phyloP scores from a whole-genome alignment of 2,329 filamentous ascomycete genomes.

The Fusarium goolgardi region DNA sequence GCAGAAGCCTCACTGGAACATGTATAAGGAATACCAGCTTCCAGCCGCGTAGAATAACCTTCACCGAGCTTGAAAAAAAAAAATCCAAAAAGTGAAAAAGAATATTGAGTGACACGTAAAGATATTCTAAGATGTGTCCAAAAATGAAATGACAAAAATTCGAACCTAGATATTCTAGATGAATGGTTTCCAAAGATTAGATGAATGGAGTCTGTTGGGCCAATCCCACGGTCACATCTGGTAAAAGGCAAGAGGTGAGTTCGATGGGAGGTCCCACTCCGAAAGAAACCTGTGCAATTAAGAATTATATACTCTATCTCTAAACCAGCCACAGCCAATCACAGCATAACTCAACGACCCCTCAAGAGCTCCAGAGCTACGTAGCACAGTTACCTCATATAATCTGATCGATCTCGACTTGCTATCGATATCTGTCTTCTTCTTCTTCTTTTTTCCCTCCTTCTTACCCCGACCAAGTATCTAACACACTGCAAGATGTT shows the following conservation, averaged over 20 bases:
- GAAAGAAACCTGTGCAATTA: conserved; percentile 38
- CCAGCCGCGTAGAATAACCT: not conserved
- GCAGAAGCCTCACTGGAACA: conserved; percentile 14
- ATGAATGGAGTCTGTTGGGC: conserved; percentile 64
- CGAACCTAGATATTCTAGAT: conserved; percentile 56
- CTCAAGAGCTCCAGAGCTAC: conserved; percentile 14
- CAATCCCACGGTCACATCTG: conserved; percentile 78
- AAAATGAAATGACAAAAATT: conserved; percentile 51
- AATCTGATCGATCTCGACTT: conserved; percentile 3
- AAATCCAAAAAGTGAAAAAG: not conserved
- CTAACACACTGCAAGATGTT: conserved; percentile 22
- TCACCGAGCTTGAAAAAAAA: not conserved
- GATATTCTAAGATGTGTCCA: no score
- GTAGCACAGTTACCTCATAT: conserved; percentile 4
- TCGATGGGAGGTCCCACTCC: conserved; percentile 78
- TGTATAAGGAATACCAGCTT: not conserved
- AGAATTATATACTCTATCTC: conserved; percentile 30
- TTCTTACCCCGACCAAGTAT: not conserved
- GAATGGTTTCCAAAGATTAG: conserved; percentile 63
- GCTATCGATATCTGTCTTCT: not conserved
- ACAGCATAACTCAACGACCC: not conserved
- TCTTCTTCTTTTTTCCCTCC: not conserved
- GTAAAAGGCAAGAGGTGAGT: conserved; percentile 85
- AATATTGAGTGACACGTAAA: fast-evolving
- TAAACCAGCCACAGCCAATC: not conserved